phyloP scores from a whole-genome alignment of 768 basidiomycete genomes.

The Leucosporidium scottii region DNA sequence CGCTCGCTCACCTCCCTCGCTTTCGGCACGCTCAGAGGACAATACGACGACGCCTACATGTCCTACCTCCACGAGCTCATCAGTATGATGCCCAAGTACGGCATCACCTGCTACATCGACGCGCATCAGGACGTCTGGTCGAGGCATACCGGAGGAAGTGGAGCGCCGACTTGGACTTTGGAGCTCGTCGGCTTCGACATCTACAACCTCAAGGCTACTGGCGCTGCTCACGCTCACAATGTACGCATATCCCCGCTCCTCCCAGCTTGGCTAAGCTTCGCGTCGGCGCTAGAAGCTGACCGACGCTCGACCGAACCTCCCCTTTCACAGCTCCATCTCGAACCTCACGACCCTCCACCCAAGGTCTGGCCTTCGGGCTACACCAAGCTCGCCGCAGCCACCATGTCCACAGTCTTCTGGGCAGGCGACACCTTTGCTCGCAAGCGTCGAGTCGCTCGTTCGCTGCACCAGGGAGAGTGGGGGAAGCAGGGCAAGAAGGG shows the following conservation, averaged over 20 bases:
- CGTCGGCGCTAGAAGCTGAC: too few species aligned
- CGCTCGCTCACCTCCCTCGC: not conserved
- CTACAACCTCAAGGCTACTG: conserved; percentile 60
- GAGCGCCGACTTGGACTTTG: conserved; percentile 86
- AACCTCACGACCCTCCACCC: conserved; percentile 30
- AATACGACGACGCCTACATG: conserved; percentile 78
- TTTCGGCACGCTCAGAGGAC: conserved; percentile 50
- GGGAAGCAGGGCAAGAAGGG: conserved; percentile 46
- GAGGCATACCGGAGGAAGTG: conserved; percentile 86
- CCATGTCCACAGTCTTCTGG: conserved; percentile 94
- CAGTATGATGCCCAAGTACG: conserved; percentile 62
- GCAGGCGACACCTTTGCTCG: conserved; percentile 80
- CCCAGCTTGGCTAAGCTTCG: too few species aligned
- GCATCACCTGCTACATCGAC: conserved; percentile 65
- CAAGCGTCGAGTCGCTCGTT: conserved; percentile 49
- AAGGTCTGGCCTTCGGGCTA: conserved; percentile 43
- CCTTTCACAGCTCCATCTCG: conserved; percentile 49
- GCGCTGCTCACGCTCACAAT: conserved; percentile 76
- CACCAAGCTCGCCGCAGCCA: conserved; percentile 83
- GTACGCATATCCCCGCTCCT: too few species aligned
- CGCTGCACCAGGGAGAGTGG: conserved; percentile 19
- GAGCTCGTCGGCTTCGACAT: conserved; percentile 80
- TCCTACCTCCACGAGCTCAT: conserved; percentile 66
- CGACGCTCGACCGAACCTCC: too few species aligned
- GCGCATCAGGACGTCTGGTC: conserved; percentile 90